phyloP scores from a whole-genome alignment of 192 early-diverging fungal genomes.

The Coemansia aciculifera region DNA sequence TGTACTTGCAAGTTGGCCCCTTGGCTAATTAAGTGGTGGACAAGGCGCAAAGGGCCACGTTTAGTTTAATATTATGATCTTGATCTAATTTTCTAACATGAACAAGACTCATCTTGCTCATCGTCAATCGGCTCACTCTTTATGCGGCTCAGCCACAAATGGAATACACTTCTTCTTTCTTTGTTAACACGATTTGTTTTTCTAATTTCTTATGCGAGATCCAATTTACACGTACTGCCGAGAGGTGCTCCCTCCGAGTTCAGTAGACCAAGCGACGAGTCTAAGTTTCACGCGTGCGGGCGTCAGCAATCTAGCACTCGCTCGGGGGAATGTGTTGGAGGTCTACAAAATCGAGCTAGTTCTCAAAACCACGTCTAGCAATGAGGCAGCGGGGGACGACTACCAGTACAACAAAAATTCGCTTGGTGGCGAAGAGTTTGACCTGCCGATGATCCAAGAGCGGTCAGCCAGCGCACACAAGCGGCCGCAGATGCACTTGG shows the following conservation, averaged over 20 bases:
- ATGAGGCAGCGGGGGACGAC: constrained; percentile 32
- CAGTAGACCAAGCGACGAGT: constrained; percentile 37
- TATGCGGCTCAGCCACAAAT: too few relatives aligned
- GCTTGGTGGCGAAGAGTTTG: constrained; percentile 24
- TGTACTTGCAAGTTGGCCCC: too few relatives aligned
- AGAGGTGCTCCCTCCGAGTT: constrained; percentile 48
- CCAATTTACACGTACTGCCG: constrained; percentile 54
- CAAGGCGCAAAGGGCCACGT: too few relatives aligned
- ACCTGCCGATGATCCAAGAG: constrained; percentile 42
- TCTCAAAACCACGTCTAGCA: constrained; percentile 6
- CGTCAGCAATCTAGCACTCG: constrained; percentile 45
- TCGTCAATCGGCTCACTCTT: too few relatives aligned
- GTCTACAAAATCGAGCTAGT: constrained; percentile 47
- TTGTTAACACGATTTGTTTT: background rate
- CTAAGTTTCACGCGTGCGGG: constrained; percentile 46
- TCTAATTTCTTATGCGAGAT: constrained; percentile 34
- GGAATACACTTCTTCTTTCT: background rate
- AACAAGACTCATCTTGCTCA: too few relatives aligned
- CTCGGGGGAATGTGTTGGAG: constrained; percentile 49
- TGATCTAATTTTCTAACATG: too few relatives aligned
- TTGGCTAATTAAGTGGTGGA: too few relatives aligned
- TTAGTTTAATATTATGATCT: too few relatives aligned
- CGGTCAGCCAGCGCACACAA: constrained; percentile 16
- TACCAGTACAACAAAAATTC: constrained; percentile 26
- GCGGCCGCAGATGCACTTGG: constrained; percentile 45